Evolutionary conservation across 2,329 filamentous ascomycete species (phyloP), one percentile per base, ranked within the genome.

Genomic region (Diaporthe caulivora): DNA sequence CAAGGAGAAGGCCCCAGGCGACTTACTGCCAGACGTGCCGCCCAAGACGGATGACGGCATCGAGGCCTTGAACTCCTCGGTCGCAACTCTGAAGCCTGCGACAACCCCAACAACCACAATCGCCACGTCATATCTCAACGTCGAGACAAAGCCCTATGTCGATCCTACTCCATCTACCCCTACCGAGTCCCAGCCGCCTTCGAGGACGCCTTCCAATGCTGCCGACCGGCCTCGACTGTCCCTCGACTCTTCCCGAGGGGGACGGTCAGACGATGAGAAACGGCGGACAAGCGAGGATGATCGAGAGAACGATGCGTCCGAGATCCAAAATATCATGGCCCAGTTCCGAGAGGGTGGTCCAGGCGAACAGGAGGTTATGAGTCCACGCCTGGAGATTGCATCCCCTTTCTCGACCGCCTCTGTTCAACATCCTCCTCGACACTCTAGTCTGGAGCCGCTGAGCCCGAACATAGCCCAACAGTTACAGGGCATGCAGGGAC

Each of bases 261-360:
- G 88, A 1, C 84, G 87, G 73, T 89, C 89, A 40, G 87, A 90
- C 77, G 90, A 92, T 68, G 90, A 91, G 67, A 89, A 86, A 77
- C 84, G 83, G 74, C 87, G 87, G 70, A 77, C 86, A 47, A 92
- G 87, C 77, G 91, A 92, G 79, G 91, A 91, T 78, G 88, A 91
- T 71, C 89, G 90, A 29, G 92, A 95, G 62, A 89, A 90, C 67
- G 91, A 91, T 68, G 94, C 94, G 1, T 92, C 93, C 8, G 97
- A 99, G 84, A 98, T 99, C 74, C 94, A 98, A 83, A 97, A 90
- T 80, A 98, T 99, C 81, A 98, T 99, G 94, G 94, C 95, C 76
- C 97, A 98, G 83, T 98, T 98, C 78, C 92, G 93, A 77, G 92
- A 94, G 79, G 91, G 91, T 67, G 91, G 92, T 0, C 93, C 92